A percentile compares a stretch with the other conserved stretches of the same genome.
Conservation (phyloP, 2,329 filamentous ascomycete genomes). For the Pseudopyricularia cyperi region DNA sequence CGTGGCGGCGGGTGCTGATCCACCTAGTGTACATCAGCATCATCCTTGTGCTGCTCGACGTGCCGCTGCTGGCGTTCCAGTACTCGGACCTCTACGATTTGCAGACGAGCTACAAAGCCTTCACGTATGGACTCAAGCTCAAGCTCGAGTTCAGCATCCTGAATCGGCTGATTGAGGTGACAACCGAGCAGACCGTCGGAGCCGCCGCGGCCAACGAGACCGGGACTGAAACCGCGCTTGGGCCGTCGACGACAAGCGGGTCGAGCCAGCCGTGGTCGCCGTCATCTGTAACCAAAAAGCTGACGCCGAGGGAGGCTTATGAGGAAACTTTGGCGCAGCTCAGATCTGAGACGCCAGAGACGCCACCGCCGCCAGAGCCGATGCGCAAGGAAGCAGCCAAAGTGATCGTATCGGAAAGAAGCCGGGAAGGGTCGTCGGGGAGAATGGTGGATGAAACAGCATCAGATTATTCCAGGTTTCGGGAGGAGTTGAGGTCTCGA, state of each 20-base stretch:
- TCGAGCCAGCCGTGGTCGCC: neutral
- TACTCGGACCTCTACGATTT: conserved; percentile 17
- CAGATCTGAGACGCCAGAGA: neutral
- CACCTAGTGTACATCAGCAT: conserved; percentile 33
- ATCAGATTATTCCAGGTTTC: neutral
- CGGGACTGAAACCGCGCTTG: neutral
- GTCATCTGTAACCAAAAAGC: neutral
- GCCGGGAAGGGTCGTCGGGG: neutral
- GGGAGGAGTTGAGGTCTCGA: neutral
- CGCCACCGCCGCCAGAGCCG: neutral
- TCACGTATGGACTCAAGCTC: conserved; percentile 22
- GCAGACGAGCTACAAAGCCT: conserved; percentile 20
- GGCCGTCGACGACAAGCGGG: no score
- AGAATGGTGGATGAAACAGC: neutral
- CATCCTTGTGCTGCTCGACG: conserved; percentile 22
- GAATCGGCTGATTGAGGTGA: conserved; percentile 17
- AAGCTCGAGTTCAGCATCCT: conserved; percentile 23
- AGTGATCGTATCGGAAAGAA: neutral
- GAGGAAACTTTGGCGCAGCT: neutral
- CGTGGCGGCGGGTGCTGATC: conserved; percentile 28
- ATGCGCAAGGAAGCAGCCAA: neutral
- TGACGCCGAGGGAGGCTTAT: neutral
- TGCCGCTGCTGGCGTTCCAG: conserved; percentile 18
- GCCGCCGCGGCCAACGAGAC: neutral
- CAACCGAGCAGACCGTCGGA: neutral